phyloP scores from a whole-genome alignment of 2,329 filamentous ascomycete species.

The Venturia asperata region DNA sequence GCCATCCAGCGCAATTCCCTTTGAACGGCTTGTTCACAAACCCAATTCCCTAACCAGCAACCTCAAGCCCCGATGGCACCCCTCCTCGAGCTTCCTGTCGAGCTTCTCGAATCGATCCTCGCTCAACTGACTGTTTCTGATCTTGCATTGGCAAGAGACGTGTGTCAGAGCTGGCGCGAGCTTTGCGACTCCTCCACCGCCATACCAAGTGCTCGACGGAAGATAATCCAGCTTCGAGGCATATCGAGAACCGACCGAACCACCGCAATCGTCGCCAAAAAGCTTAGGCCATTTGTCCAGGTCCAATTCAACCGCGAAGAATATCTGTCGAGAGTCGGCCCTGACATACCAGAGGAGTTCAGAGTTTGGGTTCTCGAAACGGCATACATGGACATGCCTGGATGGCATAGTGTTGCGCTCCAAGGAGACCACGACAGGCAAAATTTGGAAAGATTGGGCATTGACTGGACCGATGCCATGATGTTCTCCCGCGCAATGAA shows the following conservation, averaged over 20 bases:
- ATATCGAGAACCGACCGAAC: background rate
- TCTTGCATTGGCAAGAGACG: slow-evolving; percentile 11
- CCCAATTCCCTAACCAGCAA: background rate
- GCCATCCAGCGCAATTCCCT: background rate
- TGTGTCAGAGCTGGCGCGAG: slow-evolving; percentile 3
- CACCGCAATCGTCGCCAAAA: background rate
- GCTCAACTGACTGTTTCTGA: background rate
- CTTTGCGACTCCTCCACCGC: slow-evolving; percentile 14
- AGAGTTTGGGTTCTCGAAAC: slow-evolving; percentile 11
- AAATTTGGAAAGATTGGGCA: slow-evolving; percentile 8
- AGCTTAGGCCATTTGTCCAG: slow-evolving; percentile 10
- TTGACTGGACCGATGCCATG: slow-evolving; percentile 14
- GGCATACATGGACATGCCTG: background rate
- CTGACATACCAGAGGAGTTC: slow-evolving; percentile 8
- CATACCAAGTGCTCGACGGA: background rate
- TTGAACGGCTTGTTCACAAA: background rate
- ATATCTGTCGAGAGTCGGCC: slow-evolving; percentile 9
- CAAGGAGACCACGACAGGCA: slow-evolving; percentile 7
- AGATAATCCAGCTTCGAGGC: background rate
- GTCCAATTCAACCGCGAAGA: background rate
- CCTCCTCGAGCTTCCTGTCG: slow-evolving; percentile 16
- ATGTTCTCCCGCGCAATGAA: slow-evolving; percentile 9
- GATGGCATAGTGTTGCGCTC: slow-evolving; percentile 15
- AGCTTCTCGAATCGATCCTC: slow-evolving; percentile 17
- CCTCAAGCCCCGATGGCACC: background rate